Evolutionary conservation across 2,329 filamentous ascomycete genomes (phyloP), one percentile per base, ranked within the genome.

Genomic region (Aspergillus hortae): DNA sequence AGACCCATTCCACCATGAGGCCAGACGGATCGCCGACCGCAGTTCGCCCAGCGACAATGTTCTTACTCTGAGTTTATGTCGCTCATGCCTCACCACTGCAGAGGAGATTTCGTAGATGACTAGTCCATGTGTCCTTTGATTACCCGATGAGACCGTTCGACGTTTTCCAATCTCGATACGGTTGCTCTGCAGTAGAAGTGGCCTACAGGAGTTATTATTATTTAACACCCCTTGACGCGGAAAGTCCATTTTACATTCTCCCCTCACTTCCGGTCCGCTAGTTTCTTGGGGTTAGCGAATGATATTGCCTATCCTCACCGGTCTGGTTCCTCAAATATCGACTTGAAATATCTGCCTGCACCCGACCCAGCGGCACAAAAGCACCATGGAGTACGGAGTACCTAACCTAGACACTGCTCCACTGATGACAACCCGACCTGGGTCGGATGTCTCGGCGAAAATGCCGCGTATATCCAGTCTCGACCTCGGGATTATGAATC

Each of bases 151-250:
- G 7, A 30, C 27, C 6, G 27, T 30, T 11, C 27, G 27, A 30
- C 7, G 9, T 6, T 38, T 19, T 21, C 21, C 41, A 36, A 46
- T 21, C 27, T 35, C 30, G 35, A 19, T 35, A 17, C 21, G 21
- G 19, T 42, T 6, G 15, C 41, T 46, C 50, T 40, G 33, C 44
- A 45, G 44, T 40, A 44, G 23, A 14, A 45, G 27, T 49, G 46
- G 51, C 46, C 46, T 45, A 48, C 15, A 41, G 36, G 48, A 48
- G 33, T 48, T 50, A 49, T 52, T 52, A 27, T 48, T 50, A 49
- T 53, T 52, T 48, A 48, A 46, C 46, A 27, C 53, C 56, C 56
- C 54, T 56, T 56, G 54, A 53, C 43, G 45, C 47, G 44, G 33
- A 49, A 43, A 27, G 50, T 44, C 23, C 35, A 51, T 49, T 42